Evolutionary conservation across 1,284 basidiomycete species (phyloP).

Genomic region (Pterulicium gracile): DNA sequence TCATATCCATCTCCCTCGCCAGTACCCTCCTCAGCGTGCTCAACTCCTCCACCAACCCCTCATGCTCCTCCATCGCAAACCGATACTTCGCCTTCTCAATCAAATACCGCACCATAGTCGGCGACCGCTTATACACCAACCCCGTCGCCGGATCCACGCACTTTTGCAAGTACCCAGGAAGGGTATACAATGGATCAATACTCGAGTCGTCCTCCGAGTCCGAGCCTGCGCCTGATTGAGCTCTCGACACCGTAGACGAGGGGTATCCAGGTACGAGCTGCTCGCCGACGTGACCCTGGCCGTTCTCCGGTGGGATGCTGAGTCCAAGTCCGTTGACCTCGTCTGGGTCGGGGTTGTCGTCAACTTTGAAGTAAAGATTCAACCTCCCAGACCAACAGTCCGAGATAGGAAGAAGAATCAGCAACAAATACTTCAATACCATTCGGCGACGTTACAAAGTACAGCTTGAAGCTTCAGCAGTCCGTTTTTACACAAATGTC

Average conservation of each 20-base stretch:
- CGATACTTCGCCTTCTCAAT: conserved; percentile 66
- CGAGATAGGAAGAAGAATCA: too few relatives aligned
- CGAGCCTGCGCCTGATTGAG: neutral
- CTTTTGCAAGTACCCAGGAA: conserved; percentile 40
- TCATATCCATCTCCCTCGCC: conserved; percentile 35
- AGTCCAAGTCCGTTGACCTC: conserved; percentile 18
- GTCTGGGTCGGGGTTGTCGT: conserved; percentile 36
- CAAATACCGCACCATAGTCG: conserved; percentile 58
- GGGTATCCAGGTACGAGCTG: neutral
- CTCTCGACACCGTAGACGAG: conserved; percentile 3
- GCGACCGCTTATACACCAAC: conserved; percentile 48
- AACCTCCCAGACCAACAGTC: too few relatives aligned
- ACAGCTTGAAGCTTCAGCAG: too few relatives aligned
- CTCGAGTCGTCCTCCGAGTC: conserved; percentile 14
- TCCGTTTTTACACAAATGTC: too few relatives aligned
- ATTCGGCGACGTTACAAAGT: too few relatives aligned
- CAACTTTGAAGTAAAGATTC: conserved; percentile 63
- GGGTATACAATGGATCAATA: conserved; percentile 26
- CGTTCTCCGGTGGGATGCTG: conserved; percentile 12
- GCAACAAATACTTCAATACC: too few relatives aligned
- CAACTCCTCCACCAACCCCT: conserved; percentile 51
- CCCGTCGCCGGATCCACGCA: conserved; percentile 43
- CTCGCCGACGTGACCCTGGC: conserved; percentile 5
- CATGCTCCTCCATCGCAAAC: conserved; percentile 52
- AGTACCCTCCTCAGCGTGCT: conserved; percentile 42